Conservation (phyloP, 1,284 basidiomycete genomes). For the Fomitopsis palustris region DNA sequence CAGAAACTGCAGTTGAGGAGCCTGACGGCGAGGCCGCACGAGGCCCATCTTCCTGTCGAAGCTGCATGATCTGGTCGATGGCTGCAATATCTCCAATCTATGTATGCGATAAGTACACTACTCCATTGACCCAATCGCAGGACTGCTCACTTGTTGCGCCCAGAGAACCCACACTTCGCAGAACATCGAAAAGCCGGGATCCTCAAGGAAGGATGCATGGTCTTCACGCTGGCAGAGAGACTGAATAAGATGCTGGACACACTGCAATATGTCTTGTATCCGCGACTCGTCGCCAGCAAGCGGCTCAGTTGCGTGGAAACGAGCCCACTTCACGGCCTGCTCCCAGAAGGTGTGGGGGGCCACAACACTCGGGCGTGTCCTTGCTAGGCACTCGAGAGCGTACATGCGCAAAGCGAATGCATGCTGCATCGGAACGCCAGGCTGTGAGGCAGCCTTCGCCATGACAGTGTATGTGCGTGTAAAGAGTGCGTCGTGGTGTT, state of each 20-base stretch:
- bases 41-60: conserved; percentile 30
- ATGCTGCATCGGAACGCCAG: conserved; percentile 7
- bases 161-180: conserved; percentile 51
- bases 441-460: conserved; percentile 38
- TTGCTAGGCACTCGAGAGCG: conserved; percentile 28
- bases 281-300: conserved; percentile 27
- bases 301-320: conserved; percentile 37
- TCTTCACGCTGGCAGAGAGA: conserved; percentile 36
- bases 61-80: conserved; percentile 44
- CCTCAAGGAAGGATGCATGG: conserved; percentile 36
- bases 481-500: conserved; percentile 53
- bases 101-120: background rate
- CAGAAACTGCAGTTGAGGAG: background rate
- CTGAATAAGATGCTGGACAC: conserved; percentile 38
- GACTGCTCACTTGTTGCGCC: conserved; percentile 27
- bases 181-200: conserved; percentile 51
- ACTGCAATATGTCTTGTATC: conserved; percentile 35
- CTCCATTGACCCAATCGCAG: too few species aligned
- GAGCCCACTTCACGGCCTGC: conserved; percentile 53
- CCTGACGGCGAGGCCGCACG: background rate
- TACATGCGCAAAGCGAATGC: conserved; percentile 40
- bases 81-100: conserved; percentile 49
- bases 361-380: conserved; percentile 28
- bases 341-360: conserved; percentile 56
- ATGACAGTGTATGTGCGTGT: conserved; percentile 55